Percentiles rank a stretch among this genome's conserved stretches.
Conservation (phyloP, 2,329 filamentous ascomycete species). For the Epichloe aotearoae region DNA sequence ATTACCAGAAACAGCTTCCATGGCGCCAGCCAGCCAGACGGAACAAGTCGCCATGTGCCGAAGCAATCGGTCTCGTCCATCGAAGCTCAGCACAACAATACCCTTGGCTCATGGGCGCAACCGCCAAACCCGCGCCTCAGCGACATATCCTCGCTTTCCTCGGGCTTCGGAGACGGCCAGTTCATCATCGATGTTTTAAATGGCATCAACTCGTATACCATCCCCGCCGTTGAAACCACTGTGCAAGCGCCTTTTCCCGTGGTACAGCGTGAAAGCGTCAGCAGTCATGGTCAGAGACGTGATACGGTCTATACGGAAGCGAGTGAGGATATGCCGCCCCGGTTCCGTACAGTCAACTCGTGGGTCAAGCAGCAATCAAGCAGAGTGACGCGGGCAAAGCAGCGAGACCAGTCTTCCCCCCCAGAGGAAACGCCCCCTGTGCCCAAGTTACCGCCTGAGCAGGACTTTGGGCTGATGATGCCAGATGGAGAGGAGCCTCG, state of each 20-base stretch:
- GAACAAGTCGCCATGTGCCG: background rate
- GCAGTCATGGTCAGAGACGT: slow-evolving; percentile 13
- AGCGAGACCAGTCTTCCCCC: slow-evolving; percentile 15
- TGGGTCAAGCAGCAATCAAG: slow-evolving; percentile 54
- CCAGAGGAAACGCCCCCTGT: slow-evolving; percentile 25
- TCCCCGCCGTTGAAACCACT: slow-evolving; percentile 7
- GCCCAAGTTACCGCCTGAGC: slow-evolving; percentile 30
- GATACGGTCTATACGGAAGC: slow-evolving; percentile 40
- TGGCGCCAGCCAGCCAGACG: background rate
- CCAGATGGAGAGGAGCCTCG: slow-evolving; percentile 34
- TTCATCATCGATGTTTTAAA: slow-evolving; percentile 28
- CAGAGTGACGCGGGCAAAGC: slow-evolving; percentile 34
- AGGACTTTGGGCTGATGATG: slow-evolving; percentile 37
- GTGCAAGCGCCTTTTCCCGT: slow-evolving; percentile 7
- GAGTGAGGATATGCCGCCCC: slow-evolving; percentile 39
- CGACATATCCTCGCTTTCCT: slow-evolving; percentile 47
- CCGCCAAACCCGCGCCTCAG: slow-evolving; percentile 26
- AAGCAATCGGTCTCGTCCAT: slow-evolving; percentile 4
- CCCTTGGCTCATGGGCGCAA: slow-evolving; percentile 8
- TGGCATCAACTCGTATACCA: slow-evolving; percentile 14
- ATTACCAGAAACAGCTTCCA: slow-evolving; percentile 4
- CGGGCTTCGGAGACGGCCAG: slow-evolving; percentile 50
- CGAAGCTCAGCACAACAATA: slow-evolving; percentile 7
- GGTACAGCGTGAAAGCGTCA: slow-evolving; percentile 5
- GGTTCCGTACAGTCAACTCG: slow-evolving; percentile 44